Percentiles rank a stretch among this genome's conserved stretches.
Evolutionary conservation across 257 asterid species (phyloP).

Genomic region (Echites panduratus): DNA sequence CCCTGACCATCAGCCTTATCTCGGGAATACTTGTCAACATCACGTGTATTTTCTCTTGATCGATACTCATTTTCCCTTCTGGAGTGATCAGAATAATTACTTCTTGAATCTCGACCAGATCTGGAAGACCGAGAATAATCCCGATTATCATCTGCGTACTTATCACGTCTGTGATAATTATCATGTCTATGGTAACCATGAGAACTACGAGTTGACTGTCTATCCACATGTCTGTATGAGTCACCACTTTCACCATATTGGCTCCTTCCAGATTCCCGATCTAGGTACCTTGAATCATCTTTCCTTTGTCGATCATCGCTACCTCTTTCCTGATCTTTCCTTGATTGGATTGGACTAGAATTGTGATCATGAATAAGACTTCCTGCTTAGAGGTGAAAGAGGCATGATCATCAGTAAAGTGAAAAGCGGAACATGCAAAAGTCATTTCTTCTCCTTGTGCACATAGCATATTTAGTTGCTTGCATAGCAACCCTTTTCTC

Average conservation of each 20-base stretch:
- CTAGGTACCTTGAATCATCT: conserved; percentile 42
- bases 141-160: conserved; percentile 57
- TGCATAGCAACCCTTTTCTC: neutral
- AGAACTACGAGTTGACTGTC: conserved; percentile 50
- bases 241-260: conserved; percentile 48
- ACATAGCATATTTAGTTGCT: neutral
- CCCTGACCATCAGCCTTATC: conserved; percentile 45
- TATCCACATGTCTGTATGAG: conserved; percentile 48
- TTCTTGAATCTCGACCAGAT: conserved; percentile 48
- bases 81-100: conserved; percentile 27
- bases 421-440: neutral
- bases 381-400: conserved; percentile 50
- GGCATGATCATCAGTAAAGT: neutral
- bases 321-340: conserved; percentile 36
- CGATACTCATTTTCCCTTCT: conserved; percentile 49
- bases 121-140: conserved; percentile 63
- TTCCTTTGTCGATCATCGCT: conserved; percentile 41
- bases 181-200: conserved; percentile 38
- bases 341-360: conserved; percentile 48
- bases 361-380: conserved; percentile 48
- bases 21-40: conserved; percentile 38
- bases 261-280: conserved; percentile 35
- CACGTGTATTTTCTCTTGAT: conserved; percentile 44
- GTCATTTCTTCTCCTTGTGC: neutral
- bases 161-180: conserved; percentile 51